Evolutionary conservation across 208 protist species (phyloP).

Genomic region (Entamoeba histolytica): DNA sequence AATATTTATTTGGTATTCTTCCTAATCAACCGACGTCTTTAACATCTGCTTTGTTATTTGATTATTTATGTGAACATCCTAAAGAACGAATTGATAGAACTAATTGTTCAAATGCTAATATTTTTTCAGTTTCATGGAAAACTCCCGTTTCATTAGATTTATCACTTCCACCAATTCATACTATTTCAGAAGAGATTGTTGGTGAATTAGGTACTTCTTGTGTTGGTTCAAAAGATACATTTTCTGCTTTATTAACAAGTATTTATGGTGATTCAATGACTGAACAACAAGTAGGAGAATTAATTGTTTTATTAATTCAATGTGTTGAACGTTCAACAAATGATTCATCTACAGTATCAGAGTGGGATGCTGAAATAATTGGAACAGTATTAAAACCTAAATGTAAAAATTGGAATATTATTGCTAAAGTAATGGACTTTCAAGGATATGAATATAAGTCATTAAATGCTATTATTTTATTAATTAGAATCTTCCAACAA

Average conservation of each 20-base stretch:
- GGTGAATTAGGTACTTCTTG: not conserved
- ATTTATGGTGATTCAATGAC: not conserved
- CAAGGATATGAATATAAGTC: not conserved
- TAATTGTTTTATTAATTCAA: not conserved
- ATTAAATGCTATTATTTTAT: not conserved
- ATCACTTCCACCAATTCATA: no score
- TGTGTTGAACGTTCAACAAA: not conserved
- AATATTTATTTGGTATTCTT: no score
- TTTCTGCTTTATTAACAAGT: not conserved
- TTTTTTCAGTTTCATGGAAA: no score
- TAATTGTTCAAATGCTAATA: no score
- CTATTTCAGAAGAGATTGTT: not conserved
- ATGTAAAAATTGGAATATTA: not conserved
- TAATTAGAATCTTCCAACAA: not conserved
- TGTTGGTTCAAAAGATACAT: not conserved
- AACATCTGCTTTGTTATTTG: no score
- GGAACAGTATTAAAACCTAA: not conserved
- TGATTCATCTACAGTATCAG: not conserved
- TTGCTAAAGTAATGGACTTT: not conserved
- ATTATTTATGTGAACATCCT: no score
- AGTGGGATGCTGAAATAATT: not conserved
- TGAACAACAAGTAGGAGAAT: not conserved
- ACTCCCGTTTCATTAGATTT: no score
- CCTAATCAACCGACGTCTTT: no score
- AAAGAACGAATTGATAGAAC: no score